Evolutionary conservation across 306 rosid genomes (phyloP), one percentile per base, ranked within the genome.

Genomic region (Arachis hypogaea): DNA sequence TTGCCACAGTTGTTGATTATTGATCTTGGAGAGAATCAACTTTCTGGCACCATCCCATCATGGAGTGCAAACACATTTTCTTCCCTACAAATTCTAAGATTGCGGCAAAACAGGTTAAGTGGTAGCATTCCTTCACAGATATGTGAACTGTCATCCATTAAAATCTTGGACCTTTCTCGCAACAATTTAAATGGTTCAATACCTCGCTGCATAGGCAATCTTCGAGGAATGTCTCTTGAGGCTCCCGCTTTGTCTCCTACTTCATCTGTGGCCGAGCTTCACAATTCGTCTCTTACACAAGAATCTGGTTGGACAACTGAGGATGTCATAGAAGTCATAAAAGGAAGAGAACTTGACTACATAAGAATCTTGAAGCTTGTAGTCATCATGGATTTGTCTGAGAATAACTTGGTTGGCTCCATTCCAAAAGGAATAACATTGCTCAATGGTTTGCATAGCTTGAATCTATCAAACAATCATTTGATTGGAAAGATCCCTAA

Each of bases 21-120:
- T 3, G 82, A 85, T 54, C 16, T 64, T 5, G 77, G 81, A 2
- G 59, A 63, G 7, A 85, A 78, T 55, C n/a, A 75, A 50, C 7
- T 85, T 0, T 59, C 33, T 2, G 84, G 84, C 1, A 51, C 1
- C 7, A 59, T 81, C 58, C 84, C 86, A 16, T 8, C 47, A 29
- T 76, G 78, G 78, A 63, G 73, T 1, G 12, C 18, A 0, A 1
- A 41, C 44, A 29, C 36, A 0, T 18, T 57, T n/a, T 28, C 69
- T 9, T 0, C 3, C 4, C 9, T 85, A 5, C 64, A 52, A 18
- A 9, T 67, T 57, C 82, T 85, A 8, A 76, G 40, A 11, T 0
- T 81, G 8, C 72, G 47, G 0, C 56, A 69, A 16, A 85, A 81
- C 30, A 59, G 5, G 30, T 51, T 78, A 0, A 38, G 0, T 11